phyloP scores from a whole-genome alignment of 495 filamentous ascomycete species.

The Penicillium alfredii region DNA sequence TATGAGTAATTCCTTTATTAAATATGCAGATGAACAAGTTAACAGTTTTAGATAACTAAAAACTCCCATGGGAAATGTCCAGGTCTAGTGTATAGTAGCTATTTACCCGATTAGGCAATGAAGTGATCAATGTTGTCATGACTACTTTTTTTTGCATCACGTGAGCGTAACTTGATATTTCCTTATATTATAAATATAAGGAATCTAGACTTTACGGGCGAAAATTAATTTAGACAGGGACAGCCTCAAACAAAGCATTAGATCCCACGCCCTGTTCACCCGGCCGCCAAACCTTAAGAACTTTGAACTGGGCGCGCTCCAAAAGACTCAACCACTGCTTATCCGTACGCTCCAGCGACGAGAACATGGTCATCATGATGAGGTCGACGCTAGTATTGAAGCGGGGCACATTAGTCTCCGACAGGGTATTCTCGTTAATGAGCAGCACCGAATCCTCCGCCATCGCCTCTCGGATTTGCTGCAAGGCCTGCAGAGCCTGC shows the following conservation, averaged over 20 bases:
- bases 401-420: conserved; percentile 27
- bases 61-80: no score
- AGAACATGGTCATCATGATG: conserved; percentile 32
- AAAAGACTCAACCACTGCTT: conserved; percentile 13
- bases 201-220: no score
- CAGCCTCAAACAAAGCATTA: conserved; percentile 5
- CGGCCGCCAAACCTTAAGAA: conserved; percentile 36
- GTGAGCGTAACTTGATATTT: no score
- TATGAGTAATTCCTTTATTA: no score
- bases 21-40: no score
- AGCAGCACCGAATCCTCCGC: conserved; percentile 30
- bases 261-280: background rate
- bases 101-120: no score
- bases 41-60: no score
- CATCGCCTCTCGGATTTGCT: conserved; percentile 35
- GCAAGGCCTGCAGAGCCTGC: conserved; percentile 33
- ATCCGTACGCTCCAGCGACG: conserved; percentile 28
- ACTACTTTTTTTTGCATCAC: no score
- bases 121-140: no score
- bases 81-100: no score
- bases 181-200: no score
- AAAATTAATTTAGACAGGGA: background rate
- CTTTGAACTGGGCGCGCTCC: conserved; percentile 49
- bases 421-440: conserved; percentile 39
- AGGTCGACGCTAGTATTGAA: conserved; percentile 31